Evolutionary conservation across 2,329 filamentous ascomycete genomes (phyloP).

Genomic region (Pezizomycotina sp.): DNA sequence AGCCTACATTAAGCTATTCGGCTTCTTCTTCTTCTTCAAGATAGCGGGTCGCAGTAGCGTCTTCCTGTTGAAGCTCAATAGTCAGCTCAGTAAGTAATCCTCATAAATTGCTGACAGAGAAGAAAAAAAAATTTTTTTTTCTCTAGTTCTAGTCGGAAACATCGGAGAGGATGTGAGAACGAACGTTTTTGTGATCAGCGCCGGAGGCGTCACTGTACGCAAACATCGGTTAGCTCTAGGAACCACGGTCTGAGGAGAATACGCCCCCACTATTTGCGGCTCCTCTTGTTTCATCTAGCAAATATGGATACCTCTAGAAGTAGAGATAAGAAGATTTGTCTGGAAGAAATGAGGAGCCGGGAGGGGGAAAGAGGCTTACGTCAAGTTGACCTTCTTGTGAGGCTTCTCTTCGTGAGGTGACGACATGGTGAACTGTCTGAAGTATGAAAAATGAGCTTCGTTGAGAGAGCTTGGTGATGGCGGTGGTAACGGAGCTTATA

Average conservation of each 20-base stretch:
- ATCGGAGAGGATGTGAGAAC: slow-evolving; percentile 27
- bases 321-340: slow-evolving; percentile 5
- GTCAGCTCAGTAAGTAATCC: slow-evolving; percentile 27
- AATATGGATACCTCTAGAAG: slow-evolving; percentile 15
- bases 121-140: slow-evolving; percentile 23
- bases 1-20: slow-evolving; percentile 87
- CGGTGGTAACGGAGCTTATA: neutral
- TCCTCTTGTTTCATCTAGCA: slow-evolving; percentile 23
- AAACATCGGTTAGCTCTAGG: slow-evolving; percentile 32
- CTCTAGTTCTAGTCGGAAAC: slow-evolving; percentile 24
- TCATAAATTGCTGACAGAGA: slow-evolving; percentile 22
- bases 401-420: slow-evolving; percentile 28
- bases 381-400: slow-evolving; percentile 63
- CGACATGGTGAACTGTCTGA: slow-evolving; percentile 20
- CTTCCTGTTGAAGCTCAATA: slow-evolving; percentile 42
- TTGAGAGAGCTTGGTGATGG: neutral
- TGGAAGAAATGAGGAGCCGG: slow-evolving; percentile 11
- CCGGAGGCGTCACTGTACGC: slow-evolving; percentile 64
- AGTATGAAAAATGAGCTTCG: slow-evolving; percentile 19
- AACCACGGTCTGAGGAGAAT: too few relatives aligned
- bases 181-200: slow-evolving; percentile 68
- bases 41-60: slow-evolving; percentile 91
- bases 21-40: slow-evolving; percentile 99
- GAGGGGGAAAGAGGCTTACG: slow-evolving; percentile 39
- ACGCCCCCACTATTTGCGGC: too few relatives aligned